phyloP scores from a whole-genome alignment of 208 protist genomes.

The Leishmania turanica region DNA sequence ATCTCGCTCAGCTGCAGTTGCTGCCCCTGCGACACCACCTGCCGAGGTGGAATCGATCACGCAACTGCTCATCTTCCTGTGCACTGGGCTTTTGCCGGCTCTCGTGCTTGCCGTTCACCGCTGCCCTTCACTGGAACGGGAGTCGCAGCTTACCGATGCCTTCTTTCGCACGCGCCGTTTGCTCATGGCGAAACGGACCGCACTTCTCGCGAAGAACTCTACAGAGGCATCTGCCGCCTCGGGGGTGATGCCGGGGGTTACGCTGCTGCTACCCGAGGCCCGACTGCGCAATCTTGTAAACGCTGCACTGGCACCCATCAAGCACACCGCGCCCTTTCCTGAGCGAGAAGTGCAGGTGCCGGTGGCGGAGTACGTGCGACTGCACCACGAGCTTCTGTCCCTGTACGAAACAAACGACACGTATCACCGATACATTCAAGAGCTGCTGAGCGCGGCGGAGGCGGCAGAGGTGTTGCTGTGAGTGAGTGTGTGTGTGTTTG shows the following conservation, averaged over 20 bases:
- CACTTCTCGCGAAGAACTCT: neutral
- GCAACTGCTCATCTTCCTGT: constrained; percentile 16
- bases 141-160: constrained; percentile 2
- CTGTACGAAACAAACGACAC: constrained; percentile 38
- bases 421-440: constrained; percentile 29
- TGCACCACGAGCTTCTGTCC: constrained; percentile 32
- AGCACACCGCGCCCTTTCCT: neutral
- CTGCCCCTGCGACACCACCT: neutral
- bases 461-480: neutral
- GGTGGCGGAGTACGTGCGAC: constrained; percentile 20
- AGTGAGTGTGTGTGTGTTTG: neutral
- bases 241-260: neutral
- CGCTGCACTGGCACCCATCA: neutral
- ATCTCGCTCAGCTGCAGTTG: neutral
- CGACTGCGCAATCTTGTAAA: constrained; percentile 12
- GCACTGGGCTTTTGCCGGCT: constrained; percentile 11
- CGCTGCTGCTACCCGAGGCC: constrained; percentile 9
- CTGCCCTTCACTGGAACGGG: constrained; percentile 15
- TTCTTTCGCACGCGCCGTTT: constrained; percentile 17
- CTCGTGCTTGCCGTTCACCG: constrained; percentile 1
- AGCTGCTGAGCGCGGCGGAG: constrained; percentile 23
- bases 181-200: constrained; percentile 1
- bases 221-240: neutral
- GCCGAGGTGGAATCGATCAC: constrained; percentile 1
- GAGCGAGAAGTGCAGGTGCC: constrained; percentile 20